Evolutionary conservation across 73 alveolate species (phyloP), one percentile per base, ranked within the genome.

Genomic region (Tetrahymena borealis): DNA sequence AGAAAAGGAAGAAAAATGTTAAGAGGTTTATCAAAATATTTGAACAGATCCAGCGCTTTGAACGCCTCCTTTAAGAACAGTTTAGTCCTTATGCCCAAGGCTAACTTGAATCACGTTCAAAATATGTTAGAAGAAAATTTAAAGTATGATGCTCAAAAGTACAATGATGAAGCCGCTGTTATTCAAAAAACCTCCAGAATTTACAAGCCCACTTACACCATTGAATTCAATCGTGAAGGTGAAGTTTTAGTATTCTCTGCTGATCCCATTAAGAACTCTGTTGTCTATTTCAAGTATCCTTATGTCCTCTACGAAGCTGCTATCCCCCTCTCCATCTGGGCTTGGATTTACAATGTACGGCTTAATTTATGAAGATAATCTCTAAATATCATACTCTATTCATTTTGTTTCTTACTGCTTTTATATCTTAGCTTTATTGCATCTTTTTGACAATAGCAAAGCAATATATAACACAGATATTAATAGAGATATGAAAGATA

Each of bases 181-280:
- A 40, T 93, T 36, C 98, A 94, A 78, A 94, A 92, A 79, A 96
- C 97, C 38, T 96, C 94, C 79, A 95, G 96, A 90, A 96, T 97
- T 39, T 97, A 96, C 96, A 96, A 97, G 92, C 99, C 99, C 60
- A 94, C 98, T 33, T 43, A 93, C 32, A 97, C 98, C 16, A 96
- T 97, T 20, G 99, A 97, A 92, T 97, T 97, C 96, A 96, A 97
- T 94, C 92, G 99, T 91, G 96, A 93, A 9, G 99, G 99, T 79
- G 99, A 97, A 92, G 97, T 97, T 42, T 94, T 97, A 40, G 97
- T 97, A 39, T 97, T 90, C 95, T 96, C 98, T 13, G 95, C 98
- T 92, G 98, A 97, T 60, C 96, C 97, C 79, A 91, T 95, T 92
- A 97, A 96, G 93, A 91, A 96, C 92, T 43, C 94, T 40, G 91